Conservation (phyloP, 306 rosid species). For the Benincasa hispida region DNA sequence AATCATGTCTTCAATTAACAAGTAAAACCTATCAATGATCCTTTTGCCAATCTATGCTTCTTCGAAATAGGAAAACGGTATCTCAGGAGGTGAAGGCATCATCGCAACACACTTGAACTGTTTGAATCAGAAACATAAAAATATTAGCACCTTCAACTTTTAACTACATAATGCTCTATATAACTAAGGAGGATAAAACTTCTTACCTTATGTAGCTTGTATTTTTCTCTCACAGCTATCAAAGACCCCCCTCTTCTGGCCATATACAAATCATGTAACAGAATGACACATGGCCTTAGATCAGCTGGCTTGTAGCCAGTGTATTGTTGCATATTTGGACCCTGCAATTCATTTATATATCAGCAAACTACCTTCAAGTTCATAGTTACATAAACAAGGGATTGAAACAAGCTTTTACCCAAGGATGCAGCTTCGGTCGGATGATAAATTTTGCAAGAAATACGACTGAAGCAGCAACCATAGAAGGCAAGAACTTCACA, state of each 20-base stretch:
- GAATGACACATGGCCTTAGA: constrained; percentile 44
- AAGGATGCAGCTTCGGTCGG: constrained; percentile 46
- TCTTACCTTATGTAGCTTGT: constrained; percentile 71
- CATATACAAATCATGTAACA: constrained; percentile 61
- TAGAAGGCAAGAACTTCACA: constrained; percentile 67
- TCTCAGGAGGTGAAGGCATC: constrained; percentile 73
- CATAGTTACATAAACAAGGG: not conserved
- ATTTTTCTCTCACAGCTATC: constrained; percentile 61
- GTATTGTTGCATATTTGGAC: constrained; percentile 25
- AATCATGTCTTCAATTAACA: not conserved
- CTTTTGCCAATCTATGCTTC: constrained; percentile 1
- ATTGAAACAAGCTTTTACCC: constrained; percentile 38
- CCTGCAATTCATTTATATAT: constrained; percentile 18
- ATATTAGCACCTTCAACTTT: constrained; percentile 8
- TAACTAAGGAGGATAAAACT: not conserved
- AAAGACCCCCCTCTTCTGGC: constrained; percentile 55
- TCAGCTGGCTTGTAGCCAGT: constrained; percentile 52
- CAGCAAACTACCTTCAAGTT: not conserved
- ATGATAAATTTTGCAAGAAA: constrained; percentile 62
- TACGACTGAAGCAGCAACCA: constrained; percentile 70
- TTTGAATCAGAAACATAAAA: constrained; percentile 4
- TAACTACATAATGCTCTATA: not conserved
- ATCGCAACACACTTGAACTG: constrained; percentile 81
- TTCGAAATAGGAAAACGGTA: constrained; percentile 46
- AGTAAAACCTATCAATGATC: not conserved